Base-by-base conservation (phyloP, 2,329 filamentous ascomycete genomes). In the Aspergillus vadensis region DNA sequence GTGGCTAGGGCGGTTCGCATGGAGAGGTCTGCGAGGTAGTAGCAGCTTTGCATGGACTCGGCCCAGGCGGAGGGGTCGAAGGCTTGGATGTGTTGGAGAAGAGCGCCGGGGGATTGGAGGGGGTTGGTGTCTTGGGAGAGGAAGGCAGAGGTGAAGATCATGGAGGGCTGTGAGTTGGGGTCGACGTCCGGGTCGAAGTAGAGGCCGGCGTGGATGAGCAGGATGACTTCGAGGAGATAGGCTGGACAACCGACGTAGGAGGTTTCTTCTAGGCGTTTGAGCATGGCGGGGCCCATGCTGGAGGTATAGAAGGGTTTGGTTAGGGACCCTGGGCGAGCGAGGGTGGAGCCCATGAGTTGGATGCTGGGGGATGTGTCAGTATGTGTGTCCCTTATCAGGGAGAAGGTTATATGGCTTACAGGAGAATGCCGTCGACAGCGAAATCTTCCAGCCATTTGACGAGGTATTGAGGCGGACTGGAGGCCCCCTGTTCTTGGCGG, bases 1-100 rank as follows among this genome's bases (percentile, higher is more conserved):
- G 68, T 70, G 27, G 76, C 83, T 1, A 84, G 79, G 55, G 76
- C 75, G 54, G 85, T 79, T 55, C 80, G 81, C 63, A 77, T 73
- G 51, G 79, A 75, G 12, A 85, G 71, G 15, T 80, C 76, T 1
- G 76, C 69, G 25, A 85, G 80, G 71, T 81, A 84, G 39, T 69
- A 66, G 58, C 67, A 74, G n/a, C 67, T 63, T 63, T 77, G 75
- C 67, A 78, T 74, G 49, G 73, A 70, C 55, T 75, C 67, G 32
- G 76, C 72, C 76, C 76, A 78, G 49, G 69, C 62, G 15, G 69
- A 62, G 10, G 76, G 72, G 47, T 78, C 72, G 56, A 78, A 78
- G 43, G 71, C 69, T 61, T 75, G 72, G 47, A 78, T 78, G 52
- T 77, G 72, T 15, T 72, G 69, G 15, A 77, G 65, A 38, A 78